Evolutionary conservation across 2,329 filamentous ascomycete species (phyloP), one percentile per base, ranked within the genome.

Genomic region (Fusarium nelsonii): DNA sequence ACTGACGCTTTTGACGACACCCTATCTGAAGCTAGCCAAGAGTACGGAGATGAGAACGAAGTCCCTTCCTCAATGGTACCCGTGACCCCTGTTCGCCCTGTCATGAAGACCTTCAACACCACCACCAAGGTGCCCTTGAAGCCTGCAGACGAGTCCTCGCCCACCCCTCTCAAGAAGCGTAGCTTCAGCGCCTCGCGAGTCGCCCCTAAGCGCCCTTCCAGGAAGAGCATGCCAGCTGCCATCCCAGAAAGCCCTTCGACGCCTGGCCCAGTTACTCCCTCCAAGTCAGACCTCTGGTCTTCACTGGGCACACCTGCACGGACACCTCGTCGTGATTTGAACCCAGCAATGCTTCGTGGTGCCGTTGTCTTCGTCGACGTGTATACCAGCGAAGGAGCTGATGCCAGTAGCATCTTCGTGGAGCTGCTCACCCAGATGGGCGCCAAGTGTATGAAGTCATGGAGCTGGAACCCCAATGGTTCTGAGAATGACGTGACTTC

Each of bases 281-380:
- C 80, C n/a, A 84, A 85, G 73, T 77, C 82, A 3, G 83, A 86
- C 30, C 71, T 80, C 15, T 89, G 86, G 86, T 86, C 86, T 6
- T 83, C 80, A 0, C 76, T 84, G 33, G 86, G 82, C 15, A 89
- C 87, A 0, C 87, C 87, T 4, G 84, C 84, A 4, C 84, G 85
- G 36, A 88, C 87, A 23, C 85, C 87, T 20, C 84, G 85, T 8
- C 81, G 81, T 3, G 84, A 89, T 55, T 69, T 89, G 11, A 81
- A 88, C 68, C 78, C 83, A 5, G 75, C 77, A 1, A 77, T 92
- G 5, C 83, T 95, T 4, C 84, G 86, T 20, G 93, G 93, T 2
- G 91, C 90, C 16, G 87, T 93, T 4, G 91, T 96, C 6, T 93
- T 90, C 75, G 92, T 96, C 3, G 93, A 97, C 77, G 92, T 97